Evolutionary conservation across 2,329 filamentous ascomycete species (phyloP), one percentile per base, ranked within the genome.

Genomic region (Calonectria pteridis): DNA sequence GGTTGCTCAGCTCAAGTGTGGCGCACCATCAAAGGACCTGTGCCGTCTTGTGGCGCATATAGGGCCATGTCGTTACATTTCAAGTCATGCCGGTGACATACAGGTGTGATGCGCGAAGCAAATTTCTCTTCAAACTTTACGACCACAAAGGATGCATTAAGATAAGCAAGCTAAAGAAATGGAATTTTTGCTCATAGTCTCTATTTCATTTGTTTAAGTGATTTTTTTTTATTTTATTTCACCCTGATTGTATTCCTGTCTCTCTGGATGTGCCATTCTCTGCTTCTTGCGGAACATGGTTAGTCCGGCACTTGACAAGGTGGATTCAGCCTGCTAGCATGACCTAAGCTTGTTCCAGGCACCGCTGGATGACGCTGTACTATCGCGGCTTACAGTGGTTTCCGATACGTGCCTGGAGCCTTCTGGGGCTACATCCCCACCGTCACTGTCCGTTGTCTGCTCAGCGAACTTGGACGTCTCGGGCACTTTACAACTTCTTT

Each of bases 291-390:
- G 74, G 74, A 71, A 71, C 18, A 71, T 67, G n/a, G 63, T 73
- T 71, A 9, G 7, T 46, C 72, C 71, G 51, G 33, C 10, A 5
- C 5, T 43, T 9, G 23, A 35, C 37, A 26, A 14, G 18, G 64
- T 33, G 33, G 53, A 14, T 59, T 37, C 33, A 37, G 33, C 43
- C 13, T 26, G 23, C 31, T 31, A 29, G 35, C 49, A 65, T 70
- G 67, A 55, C 62, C 63, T 59, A 63, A 58, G 33, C 64, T 53
- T 31, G 23, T 58, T 53, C 71, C 75, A 81, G 79, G 79, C 79
- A 82, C 73, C 78, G 74, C 75, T 73, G 74, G 76, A 82, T 82
- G 80, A 82, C 80, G 80, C 77, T 81, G 74, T 75, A 69, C 62
- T 29, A 64, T 26, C 37, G 58, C 49, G 58, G 37, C 43, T 55